Conservation (phyloP, 2,329 filamentous ascomycete species). For the Botrytis pseudocinerea region DNA sequence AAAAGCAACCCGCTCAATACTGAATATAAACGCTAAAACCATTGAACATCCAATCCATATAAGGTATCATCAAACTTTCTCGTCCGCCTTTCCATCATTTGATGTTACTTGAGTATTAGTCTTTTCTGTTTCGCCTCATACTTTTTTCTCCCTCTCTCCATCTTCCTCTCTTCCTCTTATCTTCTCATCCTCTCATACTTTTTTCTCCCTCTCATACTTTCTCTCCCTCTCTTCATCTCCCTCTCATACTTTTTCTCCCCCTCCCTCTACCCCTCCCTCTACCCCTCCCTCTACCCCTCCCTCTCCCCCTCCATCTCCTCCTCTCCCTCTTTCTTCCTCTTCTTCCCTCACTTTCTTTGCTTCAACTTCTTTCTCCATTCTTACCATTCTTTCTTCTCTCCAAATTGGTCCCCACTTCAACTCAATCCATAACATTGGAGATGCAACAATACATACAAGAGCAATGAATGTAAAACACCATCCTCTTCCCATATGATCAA, state of each 20-base stretch:
- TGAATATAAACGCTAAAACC: background rate
- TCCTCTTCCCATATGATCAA: constrained; percentile 56
- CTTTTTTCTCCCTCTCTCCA: constrained; percentile 27
- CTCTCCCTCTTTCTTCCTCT: background rate
- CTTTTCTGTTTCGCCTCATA: constrained; percentile 11
- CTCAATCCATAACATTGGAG: constrained; percentile 52
- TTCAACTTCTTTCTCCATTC: constrained; percentile 42
- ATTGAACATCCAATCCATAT: background rate
- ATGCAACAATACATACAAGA: constrained; percentile 50
- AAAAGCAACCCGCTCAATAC: background rate
- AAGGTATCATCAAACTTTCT: background rate
- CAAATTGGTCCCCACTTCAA: constrained; percentile 51
- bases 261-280: background rate
- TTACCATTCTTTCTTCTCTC: constrained; percentile 52
- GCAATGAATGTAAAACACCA: constrained; percentile 64
- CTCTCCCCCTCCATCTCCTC: background rate
- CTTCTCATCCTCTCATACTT: background rate
- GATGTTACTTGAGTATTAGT: constrained; percentile 8
- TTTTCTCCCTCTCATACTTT: constrained; percentile 26
- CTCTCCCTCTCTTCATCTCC: constrained; percentile 30
- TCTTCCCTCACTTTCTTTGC: constrained; percentile 32
- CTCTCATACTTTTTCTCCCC: background rate
- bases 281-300: background rate
- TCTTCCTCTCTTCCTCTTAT: too few species aligned
- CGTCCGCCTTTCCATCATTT: constrained; percentile 13